Evolutionary conservation across 768 basidiomycete species (phyloP), one percentile per base, ranked within the genome.

Genomic region (Panellus pusillus): DNA sequence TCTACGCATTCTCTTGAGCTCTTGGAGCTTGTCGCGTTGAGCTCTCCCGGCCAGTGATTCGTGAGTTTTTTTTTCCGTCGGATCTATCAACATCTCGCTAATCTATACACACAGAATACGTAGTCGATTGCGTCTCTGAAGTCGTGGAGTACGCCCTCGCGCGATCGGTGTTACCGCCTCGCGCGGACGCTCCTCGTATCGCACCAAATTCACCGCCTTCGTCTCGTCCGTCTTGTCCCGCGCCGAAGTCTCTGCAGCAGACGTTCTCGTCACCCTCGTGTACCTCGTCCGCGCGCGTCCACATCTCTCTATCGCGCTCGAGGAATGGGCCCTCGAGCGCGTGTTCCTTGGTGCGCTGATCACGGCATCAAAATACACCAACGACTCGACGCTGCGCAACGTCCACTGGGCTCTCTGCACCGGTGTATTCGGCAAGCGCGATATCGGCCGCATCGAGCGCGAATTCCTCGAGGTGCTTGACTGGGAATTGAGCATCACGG

Each of bases 271-370:
- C 31, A 69, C 88, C 7, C 82, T 91, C 50, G 87, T 86, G 66
- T 92, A 91, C 70, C 85, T 91, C 66, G 74, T 84, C 71, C 73
- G 89, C 51, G 86, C 89, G 3, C 84, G 84, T 61, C 87, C 87
- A 3, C 87, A 90, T 68, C 78, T 92, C 40, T 86, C 88, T 65
- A 91, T 91, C 60, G 87, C 87, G 8, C 74, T 89, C 55, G 87
- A 90, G 66, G 84, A 90, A 64, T 91, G 89, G 89, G 93, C 92
- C 14, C 78, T 89, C 44, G 91, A 94, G 71, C 84, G 93, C 38
- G 92, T 95, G 24, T 94, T 95, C 72, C 81, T 95, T 39, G 93
- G 93, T 45, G 85, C 91, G n/a, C 70, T 94, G 59, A 93, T 95
- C 70, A 76, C 82, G 42, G 92, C 93, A 6, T 87, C 87, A 72